These are phyloP conservation scores for Talaromyces verruculosus DNA, from an alignment of 2,329 filamentous ascomycete species.

Conservation along the genomic window DNA sequence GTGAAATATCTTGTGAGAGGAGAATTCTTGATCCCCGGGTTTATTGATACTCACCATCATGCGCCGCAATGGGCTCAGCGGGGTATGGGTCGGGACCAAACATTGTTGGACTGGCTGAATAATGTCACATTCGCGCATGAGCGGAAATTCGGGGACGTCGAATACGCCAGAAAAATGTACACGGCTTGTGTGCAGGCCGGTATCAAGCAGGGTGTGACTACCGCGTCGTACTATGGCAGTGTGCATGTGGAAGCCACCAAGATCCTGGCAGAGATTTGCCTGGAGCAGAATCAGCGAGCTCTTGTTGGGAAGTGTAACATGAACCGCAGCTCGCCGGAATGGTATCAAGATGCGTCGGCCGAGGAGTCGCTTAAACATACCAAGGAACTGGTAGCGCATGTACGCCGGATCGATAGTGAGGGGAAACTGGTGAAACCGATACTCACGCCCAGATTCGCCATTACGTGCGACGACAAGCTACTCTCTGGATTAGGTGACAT, in stretches of 20 bases:
- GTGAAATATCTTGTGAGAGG: conserved; percentile 31
- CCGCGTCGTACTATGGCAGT: conserved; percentile 40
- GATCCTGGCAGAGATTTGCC: conserved; percentile 37
- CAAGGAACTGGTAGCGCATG: conserved; percentile 51
- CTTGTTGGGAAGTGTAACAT: conserved; percentile 41
- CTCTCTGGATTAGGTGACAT: conserved; percentile 58
- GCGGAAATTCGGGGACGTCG: conserved; percentile 57
- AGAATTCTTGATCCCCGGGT: conserved; percentile 37
- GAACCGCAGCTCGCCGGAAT: conserved; percentile 49
- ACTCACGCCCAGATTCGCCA: conserved; percentile 61
- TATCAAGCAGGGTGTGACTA: conserved; percentile 53
- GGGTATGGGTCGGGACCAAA: conserved; percentile 43
- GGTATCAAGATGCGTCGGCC: conserved; percentile 51
- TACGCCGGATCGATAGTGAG: conserved; percentile 48
- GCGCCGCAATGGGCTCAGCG: conserved; percentile 58
- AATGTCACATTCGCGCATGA: conserved; percentile 66
- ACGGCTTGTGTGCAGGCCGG: conserved; percentile 56
- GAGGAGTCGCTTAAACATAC: conserved; percentile 54
- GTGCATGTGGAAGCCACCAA: conserved; percentile 33
- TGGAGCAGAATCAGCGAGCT: conserved; percentile 36
- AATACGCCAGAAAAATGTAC: conserved; percentile 57
- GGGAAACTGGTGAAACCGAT: conserved; percentile 51
- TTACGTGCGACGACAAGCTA: conserved; percentile 58
- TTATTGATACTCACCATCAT: conserved; percentile 67
- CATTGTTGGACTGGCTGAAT: conserved; percentile 61